Evolutionary conservation across 805 yeast species (phyloP).

Genomic region (Metschnikowia borealis): DNA sequence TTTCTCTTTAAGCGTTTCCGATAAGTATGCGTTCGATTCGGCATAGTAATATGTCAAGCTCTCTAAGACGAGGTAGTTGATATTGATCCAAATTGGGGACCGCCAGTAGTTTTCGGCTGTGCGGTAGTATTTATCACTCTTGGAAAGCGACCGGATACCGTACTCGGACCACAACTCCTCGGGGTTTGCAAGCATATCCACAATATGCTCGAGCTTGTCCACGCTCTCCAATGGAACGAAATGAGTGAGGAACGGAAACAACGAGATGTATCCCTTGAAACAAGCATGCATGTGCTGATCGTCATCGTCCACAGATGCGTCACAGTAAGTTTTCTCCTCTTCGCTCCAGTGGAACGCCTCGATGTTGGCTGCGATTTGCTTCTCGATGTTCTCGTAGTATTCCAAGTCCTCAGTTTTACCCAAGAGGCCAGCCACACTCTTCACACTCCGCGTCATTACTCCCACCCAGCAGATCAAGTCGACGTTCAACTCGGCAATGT

Average conservation of each 20-base stretch:
- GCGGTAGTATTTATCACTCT: slow-evolving; percentile 59
- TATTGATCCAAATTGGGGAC: slow-evolving; percentile 89
- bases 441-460: slow-evolving; percentile 81
- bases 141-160: slow-evolving; percentile 81
- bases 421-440: slow-evolving; percentile 61
- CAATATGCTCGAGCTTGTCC: slow-evolving; percentile 46
- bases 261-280: slow-evolving; percentile 81
- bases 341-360: slow-evolving; percentile 80
- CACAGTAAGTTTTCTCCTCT: slow-evolving; percentile 68
- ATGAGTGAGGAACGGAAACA: slow-evolving; percentile 79
- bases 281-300: slow-evolving; percentile 71
- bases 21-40: slow-evolving; percentile 25
- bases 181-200: slow-evolving; percentile 63
- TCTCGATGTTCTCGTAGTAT: slow-evolving; percentile 50
- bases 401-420: slow-evolving; percentile 55
- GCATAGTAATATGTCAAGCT: slow-evolving; percentile 54
- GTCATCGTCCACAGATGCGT: slow-evolving; percentile 68
- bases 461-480: slow-evolving; percentile 93
- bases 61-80: slow-evolving; percentile 79
- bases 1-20: slow-evolving; percentile 37
- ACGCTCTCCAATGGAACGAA: slow-evolving; percentile 47
- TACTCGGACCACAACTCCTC: slow-evolving; percentile 69
- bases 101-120: slow-evolving; percentile 93
- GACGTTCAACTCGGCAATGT: slow-evolving; percentile 84
- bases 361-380: slow-evolving; percentile 57